These are phyloP conservation scores for Fusarium sp. DNA, from an alignment of 2,329 filamentous ascomycete genomes.

Conservation along the genomic window DNA sequence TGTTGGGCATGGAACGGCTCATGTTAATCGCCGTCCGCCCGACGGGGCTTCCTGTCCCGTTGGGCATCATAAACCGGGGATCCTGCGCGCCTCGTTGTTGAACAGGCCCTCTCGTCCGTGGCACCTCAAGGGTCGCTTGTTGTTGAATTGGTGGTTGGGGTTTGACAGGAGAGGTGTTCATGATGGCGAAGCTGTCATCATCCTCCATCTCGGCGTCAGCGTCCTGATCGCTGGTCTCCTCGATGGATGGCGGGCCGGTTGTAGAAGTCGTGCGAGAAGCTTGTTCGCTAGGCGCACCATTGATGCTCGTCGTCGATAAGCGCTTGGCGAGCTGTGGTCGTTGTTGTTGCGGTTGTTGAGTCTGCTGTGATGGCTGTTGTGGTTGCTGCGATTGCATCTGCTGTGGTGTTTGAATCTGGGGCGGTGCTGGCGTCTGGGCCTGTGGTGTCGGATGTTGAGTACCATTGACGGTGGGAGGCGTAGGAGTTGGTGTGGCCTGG, in stretches of 20 bases:
- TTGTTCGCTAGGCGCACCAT: constrained; percentile 50
- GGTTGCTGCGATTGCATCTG: constrained; percentile 35
- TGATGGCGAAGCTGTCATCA: constrained; percentile 66
- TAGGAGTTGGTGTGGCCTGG: constrained; percentile 44
- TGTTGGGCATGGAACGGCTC: constrained; percentile 61
- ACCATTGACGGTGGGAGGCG: constrained; percentile 37
- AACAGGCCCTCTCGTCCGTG: constrained; percentile 54
- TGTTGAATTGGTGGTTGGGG: constrained; percentile 54
- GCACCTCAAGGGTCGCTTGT: constrained; percentile 58
- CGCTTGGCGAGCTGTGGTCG: constrained; percentile 43
- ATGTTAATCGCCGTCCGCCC: constrained; percentile 55
- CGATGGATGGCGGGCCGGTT: constrained; percentile 55
- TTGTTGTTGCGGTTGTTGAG: constrained; percentile 16
- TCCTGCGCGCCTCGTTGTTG: constrained; percentile 52
- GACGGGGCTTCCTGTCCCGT: constrained; percentile 52
- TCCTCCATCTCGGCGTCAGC: constrained; percentile 68
- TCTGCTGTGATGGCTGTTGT: constrained; percentile 18
- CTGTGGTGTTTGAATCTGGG: constrained; percentile 30
- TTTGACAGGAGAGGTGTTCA: constrained; percentile 57
- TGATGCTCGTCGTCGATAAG: constrained; percentile 52
- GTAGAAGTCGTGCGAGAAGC: constrained; percentile 49
- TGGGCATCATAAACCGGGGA: constrained; percentile 59
- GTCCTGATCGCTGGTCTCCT: constrained; percentile 61
- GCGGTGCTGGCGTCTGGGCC: constrained; percentile 34
- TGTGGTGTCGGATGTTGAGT: constrained; percentile 34